phyloP scores from a whole-genome alignment of 164 flowering plant species.

The Nymphaea colorata region DNA sequence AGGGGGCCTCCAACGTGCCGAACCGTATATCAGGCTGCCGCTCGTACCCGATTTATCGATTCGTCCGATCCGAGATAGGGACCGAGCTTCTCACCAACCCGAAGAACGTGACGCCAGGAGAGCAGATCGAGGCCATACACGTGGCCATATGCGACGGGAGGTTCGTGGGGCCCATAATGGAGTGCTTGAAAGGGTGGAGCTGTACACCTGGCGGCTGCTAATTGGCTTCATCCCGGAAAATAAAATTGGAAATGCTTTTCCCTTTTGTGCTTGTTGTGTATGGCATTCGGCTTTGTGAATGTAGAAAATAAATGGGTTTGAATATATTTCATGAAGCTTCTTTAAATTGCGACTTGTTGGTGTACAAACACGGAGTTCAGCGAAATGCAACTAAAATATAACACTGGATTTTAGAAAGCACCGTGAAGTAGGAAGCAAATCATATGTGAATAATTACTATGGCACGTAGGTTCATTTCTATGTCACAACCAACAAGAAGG shows the following conservation, averaged over 20 bases:
- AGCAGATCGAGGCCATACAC: slow-evolving; percentile 12
- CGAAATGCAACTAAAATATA: no score
- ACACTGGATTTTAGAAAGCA: no score
- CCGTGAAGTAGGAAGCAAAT: no score
- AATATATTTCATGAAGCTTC: no score
- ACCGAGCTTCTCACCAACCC: slow-evolving; percentile 10
- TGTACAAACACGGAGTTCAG: no score
- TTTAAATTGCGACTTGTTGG: no score
- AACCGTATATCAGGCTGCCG: slow-evolving; percentile 10
- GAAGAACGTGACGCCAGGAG: slow-evolving; percentile 10
- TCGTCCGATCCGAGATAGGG: slow-evolving; percentile 9
- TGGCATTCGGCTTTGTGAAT: no score
- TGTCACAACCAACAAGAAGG: no score
- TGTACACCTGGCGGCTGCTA: slow-evolving; percentile 1
- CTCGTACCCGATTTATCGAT: slow-evolving; percentile 12
- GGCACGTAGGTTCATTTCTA: no score
- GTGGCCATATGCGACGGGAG: slow-evolving; percentile 12
- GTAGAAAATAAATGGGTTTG: no score
- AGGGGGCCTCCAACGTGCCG: slow-evolving; percentile 4
- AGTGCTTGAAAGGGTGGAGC: slow-evolving; percentile 12
- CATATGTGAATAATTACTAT: no score
- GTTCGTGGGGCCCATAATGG: slow-evolving; percentile 9
- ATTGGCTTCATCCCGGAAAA: background rate
- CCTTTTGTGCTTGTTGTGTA: background rate
- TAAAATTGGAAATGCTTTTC: no score